phyloP scores from a whole-genome alignment of 2,329 filamentous ascomycete genomes.

The Fusarium kyushuense region DNA sequence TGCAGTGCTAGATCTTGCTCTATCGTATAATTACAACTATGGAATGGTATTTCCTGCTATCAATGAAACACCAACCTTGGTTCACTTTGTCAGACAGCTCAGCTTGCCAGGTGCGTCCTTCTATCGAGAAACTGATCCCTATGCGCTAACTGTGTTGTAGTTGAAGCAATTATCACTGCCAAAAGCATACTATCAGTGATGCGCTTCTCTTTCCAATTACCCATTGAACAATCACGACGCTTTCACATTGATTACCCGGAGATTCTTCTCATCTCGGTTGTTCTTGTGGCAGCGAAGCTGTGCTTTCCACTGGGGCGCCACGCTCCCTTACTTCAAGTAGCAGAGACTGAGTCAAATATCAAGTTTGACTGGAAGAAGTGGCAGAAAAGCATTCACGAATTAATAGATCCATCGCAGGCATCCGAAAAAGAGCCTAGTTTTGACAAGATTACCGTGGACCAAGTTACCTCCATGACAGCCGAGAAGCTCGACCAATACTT shows the following conservation, averaged over 20 bases:
- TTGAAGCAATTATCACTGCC: slow-evolving; percentile 61
- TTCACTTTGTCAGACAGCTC: slow-evolving; percentile 77
- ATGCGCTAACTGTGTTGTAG: slow-evolving; percentile 55
- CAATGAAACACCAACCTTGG: slow-evolving; percentile 75
- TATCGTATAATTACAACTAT: slow-evolving; percentile 75
- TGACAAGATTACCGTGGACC: slow-evolving; percentile 67
- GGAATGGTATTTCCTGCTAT: slow-evolving; percentile 78
- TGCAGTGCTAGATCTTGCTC: slow-evolving; percentile 70
- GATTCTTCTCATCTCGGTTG: slow-evolving; percentile 74
- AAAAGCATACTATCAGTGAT: slow-evolving; percentile 62
- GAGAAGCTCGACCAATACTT: slow-evolving; percentile 76
- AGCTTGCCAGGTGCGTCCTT: slow-evolving; percentile 75
- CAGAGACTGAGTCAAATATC: slow-evolving; percentile 27
- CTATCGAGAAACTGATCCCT: not conserved
- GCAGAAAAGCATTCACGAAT: slow-evolving; percentile 62
- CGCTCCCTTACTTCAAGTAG: slow-evolving; percentile 54
- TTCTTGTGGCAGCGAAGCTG: slow-evolving; percentile 83
- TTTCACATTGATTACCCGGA: slow-evolving; percentile 76
- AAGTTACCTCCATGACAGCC: slow-evolving; percentile 71
- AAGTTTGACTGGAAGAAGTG: slow-evolving; percentile 79
- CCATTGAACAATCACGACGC: slow-evolving; percentile 58
- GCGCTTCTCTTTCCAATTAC: slow-evolving; percentile 66
- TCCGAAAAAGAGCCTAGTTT: slow-evolving; percentile 52
- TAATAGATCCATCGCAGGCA: slow-evolving; percentile 27
- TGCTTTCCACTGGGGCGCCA: slow-evolving; percentile 78